phyloP scores from a whole-genome alignment of 805 yeast species.

The Hanseniaspora singularis region DNA sequence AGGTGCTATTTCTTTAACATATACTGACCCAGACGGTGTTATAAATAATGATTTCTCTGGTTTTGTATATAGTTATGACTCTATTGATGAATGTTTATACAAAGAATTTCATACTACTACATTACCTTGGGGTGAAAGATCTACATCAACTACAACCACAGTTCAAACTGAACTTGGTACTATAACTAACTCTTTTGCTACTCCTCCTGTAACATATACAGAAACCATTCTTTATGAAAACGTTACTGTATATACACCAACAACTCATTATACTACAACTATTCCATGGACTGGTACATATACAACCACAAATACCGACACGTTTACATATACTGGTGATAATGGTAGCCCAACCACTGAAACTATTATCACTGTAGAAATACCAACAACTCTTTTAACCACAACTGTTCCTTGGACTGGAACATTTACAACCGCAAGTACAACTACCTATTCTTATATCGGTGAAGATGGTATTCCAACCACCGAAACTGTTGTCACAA shows the following conservation, averaged over 20 bases:
- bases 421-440: not conserved
- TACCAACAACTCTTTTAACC: too few relatives aligned
- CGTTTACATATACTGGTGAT: slow-evolving; percentile 23
- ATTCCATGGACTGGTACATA: slow-evolving; percentile 21
- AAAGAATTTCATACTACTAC: not conserved
- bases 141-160: not conserved
- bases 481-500: slow-evolving; percentile 8
- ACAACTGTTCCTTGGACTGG: not conserved
- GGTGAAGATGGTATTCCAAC: not conserved
- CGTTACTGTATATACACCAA: slow-evolving; percentile 16
- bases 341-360: slow-evolving; percentile 36
- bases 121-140: not conserved
- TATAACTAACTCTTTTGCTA: not conserved
- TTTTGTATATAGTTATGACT: not conserved
- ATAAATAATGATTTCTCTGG: not conserved
- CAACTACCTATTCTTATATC: not conserved
- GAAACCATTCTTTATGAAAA: not conserved
- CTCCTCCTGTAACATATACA: not conserved
- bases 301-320: slow-evolving; percentile 19
- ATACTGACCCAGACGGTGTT: not conserved
- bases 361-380: too few relatives aligned
- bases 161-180: not conserved
- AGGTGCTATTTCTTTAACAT: not conserved
- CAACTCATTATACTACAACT: slow-evolving; percentile 20
- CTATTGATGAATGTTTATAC: not conserved